These are phyloP conservation scores for Colletotrichum ledebouriae DNA, from an alignment of 2,329 filamentous ascomycete genomes.

Conservation along the genomic window DNA sequence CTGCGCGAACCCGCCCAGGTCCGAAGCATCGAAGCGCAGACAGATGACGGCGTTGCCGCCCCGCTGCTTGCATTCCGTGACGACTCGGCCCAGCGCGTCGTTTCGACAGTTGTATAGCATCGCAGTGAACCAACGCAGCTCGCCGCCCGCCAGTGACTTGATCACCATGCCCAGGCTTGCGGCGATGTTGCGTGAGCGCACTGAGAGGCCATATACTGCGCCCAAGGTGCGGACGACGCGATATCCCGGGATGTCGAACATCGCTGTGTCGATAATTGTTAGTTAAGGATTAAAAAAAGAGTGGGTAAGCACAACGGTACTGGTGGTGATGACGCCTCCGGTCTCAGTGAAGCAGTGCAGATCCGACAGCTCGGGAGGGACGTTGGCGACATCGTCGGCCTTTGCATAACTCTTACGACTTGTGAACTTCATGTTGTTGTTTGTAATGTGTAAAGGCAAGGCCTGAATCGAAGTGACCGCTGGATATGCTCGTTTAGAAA, in stretches of 20 bases:
- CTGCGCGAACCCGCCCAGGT: conserved; percentile 68
- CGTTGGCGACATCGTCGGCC: conserved; percentile 50
- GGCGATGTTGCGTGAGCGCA: conserved; percentile 70
- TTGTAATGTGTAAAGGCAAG: neutral
- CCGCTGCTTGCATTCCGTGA: conserved; percentile 68
- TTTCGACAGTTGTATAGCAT: conserved; percentile 72
- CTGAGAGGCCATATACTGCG: conserved; percentile 69
- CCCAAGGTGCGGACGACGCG: conserved; percentile 69
- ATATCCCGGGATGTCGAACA: conserved; percentile 74
- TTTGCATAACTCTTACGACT: conserved; percentile 32
- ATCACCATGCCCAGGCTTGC: conserved; percentile 68
- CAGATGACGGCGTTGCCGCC: conserved; percentile 73
- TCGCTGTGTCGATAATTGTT: conserved; percentile 53
- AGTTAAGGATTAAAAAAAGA: neutral
- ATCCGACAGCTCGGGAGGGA: conserved; percentile 59
- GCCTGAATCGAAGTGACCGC: neutral
- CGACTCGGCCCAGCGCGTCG: conserved; percentile 68
- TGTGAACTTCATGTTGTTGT: conserved; percentile 30
- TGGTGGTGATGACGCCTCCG: conserved; percentile 71
- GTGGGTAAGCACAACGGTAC: conserved; percentile 43
- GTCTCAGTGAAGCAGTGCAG: conserved; percentile 73
- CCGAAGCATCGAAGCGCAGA: conserved; percentile 69
- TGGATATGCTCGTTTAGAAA: neutral
- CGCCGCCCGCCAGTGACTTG: conserved; percentile 70
- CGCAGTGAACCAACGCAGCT: conserved; percentile 70